Conservation (phyloP, 2,329 filamentous ascomycete species). For the Albifimbria verrucaria region DNA sequence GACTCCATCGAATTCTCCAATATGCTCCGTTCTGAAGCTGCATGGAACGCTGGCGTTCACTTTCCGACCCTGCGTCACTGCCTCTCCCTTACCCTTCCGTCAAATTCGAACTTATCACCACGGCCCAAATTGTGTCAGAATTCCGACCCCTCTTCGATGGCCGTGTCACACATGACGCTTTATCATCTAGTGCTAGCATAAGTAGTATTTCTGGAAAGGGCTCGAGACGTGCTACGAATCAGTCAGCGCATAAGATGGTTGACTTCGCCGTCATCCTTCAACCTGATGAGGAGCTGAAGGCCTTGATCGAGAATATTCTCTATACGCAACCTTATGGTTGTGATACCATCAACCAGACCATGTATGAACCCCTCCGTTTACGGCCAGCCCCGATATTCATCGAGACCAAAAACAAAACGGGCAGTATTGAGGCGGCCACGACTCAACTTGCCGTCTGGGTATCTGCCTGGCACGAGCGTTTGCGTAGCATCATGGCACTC, state of each 20-base stretch:
- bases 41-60: slow-evolving; percentile 8
- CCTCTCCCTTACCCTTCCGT: background rate
- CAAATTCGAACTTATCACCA: slow-evolving; percentile 7
- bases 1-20: slow-evolving; percentile 5
- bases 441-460: slow-evolving; percentile 9
- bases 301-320: slow-evolving; percentile 3
- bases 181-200: background rate
- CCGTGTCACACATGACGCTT: background rate
- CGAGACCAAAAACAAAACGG: slow-evolving; percentile 6
- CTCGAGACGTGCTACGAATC: background rate
- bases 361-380: slow-evolving; percentile 1
- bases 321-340: background rate
- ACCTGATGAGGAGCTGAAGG: slow-evolving; percentile 1
- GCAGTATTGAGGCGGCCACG: slow-evolving; percentile 3
- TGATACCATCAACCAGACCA: slow-evolving; percentile 7
- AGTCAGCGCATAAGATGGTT: slow-evolving; percentile 10
- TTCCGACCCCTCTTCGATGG: slow-evolving; percentile 5
- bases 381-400: slow-evolving; percentile 9
- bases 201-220: background rate
- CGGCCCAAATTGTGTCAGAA: slow-evolving; percentile 5
- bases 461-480: slow-evolving; percentile 9
- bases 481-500: slow-evolving; percentile 7
- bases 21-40: slow-evolving; percentile 5
- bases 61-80: slow-evolving; percentile 1
- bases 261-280: slow-evolving; percentile 8